Base-by-base conservation (phyloP, 441 rosid genomes). In the Gossypium gossypioides region DNA sequence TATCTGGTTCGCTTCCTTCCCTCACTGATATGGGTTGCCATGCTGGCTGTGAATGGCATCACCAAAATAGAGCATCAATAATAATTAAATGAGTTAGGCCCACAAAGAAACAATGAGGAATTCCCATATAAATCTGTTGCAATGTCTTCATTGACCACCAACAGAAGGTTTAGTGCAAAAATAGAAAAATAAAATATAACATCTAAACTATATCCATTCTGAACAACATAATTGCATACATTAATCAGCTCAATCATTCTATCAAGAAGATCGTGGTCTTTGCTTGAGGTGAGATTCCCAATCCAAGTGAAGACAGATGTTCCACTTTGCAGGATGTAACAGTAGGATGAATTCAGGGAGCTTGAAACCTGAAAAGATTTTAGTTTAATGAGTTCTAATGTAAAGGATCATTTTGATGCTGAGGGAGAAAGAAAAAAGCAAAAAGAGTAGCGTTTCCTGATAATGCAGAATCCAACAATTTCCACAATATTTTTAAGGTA, bases 1-100 rank as follows among this genome's bases (percentile, higher is more conserved):
- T 81, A 70, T 91, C 98, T 16, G 96, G 84, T 83, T 93, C 98
- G 55, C 87, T 86, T 71, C 93, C 97, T 82, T 93, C 98, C 81
- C 90, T 86, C 77, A 87, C 81, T 69, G 95, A 85, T 79, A 82
- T 78, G 52, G 93, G 81, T 70, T 91, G 98, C 87, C 88, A 82
- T 51, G 83, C 73, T 75, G 97, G 93, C 98, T 93, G 89, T 74
- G 81, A 57, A 80, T 40, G 54, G 62, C 64, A 81, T 66, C 16
- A 66, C 65, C 50, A 40, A 16, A 75, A 67, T 72, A 67, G 7
- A 2, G 32, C 18, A 12, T 24, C 13, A 18, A 40, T 50, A 2
- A 62, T 16, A 7, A 32, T 71, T 46, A 44, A 19, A 46, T n/a
- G 34, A 32, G 15, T 37, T 54, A 58, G 22, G 64, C 32, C 15